These are phyloP conservation scores for Colletotrichum navitas DNA, from an alignment of 2,329 filamentous ascomycete genomes.

Conservation along the genomic window DNA sequence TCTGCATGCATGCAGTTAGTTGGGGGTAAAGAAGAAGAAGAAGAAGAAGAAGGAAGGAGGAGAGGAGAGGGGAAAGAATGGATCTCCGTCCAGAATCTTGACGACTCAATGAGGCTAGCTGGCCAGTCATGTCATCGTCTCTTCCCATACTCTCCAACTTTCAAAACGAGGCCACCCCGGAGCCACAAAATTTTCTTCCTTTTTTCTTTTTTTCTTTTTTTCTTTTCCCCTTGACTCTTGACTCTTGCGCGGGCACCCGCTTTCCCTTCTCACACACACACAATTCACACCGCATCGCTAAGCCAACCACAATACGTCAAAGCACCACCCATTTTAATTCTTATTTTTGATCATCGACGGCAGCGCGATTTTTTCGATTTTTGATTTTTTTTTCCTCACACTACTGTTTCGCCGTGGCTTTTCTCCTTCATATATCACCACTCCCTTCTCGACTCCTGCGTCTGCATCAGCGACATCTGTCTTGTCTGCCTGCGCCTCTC, in stretches of 20 bases:
- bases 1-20: background rate
- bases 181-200: slow-evolving; percentile 39
- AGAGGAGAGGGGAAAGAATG: background rate
- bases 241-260: background rate
- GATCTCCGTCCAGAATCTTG: background rate
- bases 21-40: too few relatives aligned
- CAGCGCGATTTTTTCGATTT: background rate
- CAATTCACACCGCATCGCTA: slow-evolving; percentile 17
- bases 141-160: background rate
- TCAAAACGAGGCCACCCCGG: slow-evolving; percentile 40
- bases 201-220: background rate
- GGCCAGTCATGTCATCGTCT: background rate
- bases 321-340: background rate
- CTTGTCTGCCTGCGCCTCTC: slow-evolving; percentile 18
- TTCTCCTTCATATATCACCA: slow-evolving; percentile 34
- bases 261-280: background rate
- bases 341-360: background rate
- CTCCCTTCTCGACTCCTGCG: slow-evolving; percentile 13
- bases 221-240: too few relatives aligned
- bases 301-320: slow-evolving; percentile 17
- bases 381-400: background rate
- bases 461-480: slow-evolving; percentile 21
- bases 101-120: background rate
- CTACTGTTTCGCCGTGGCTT: slow-evolving; percentile 21
- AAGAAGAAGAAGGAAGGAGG: background rate